Percentiles rank a stretch among this genome's conserved stretches.
Evolutionary conservation across 345 rosid species (phyloP).

Genomic region (Arabis alpina): DNA sequence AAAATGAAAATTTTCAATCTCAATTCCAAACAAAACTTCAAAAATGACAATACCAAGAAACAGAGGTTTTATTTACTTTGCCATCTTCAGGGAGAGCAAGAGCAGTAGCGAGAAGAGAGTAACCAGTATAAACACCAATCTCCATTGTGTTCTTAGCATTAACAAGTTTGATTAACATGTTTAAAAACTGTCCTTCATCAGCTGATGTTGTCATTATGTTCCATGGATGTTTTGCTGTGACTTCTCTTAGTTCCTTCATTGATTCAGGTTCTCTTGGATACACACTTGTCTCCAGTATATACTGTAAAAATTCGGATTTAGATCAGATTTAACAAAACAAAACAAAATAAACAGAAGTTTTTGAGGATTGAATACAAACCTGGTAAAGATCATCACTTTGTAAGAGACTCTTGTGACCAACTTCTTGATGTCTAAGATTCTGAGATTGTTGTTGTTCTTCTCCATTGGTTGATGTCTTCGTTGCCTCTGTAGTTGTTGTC

Average conservation of each 20-base stretch:
- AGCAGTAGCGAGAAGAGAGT: slow-evolving; percentile 96
- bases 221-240: slow-evolving; percentile 98
- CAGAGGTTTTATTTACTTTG: slow-evolving; percentile 50
- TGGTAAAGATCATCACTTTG: slow-evolving; percentile 95
- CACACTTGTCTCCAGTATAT: slow-evolving; percentile 96
- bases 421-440: slow-evolving; percentile 77
- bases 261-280: slow-evolving; percentile 94
- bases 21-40: neutral
- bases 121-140: slow-evolving; percentile 98
- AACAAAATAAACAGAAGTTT: too few species aligned
- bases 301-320: slow-evolving; percentile 45
- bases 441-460: slow-evolving; percentile 63
- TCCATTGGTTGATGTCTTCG: slow-evolving; percentile 55
- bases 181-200: slow-evolving; percentile 95
- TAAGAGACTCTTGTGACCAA: slow-evolving; percentile 93
- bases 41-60: neutral
- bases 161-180: slow-evolving; percentile 89
- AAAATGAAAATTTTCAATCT: neutral
- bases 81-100: slow-evolving; percentile 96
- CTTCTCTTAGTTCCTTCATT: slow-evolving; percentile 94
- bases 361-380: slow-evolving; percentile 43
- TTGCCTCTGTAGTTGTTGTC: slow-evolving; percentile 37
- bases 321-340: too few species aligned
- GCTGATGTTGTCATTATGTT: slow-evolving; percentile 98
- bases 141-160: slow-evolving; percentile 99